A percentile compares a stretch with the other conserved stretches of the same genome.
Conservation (phyloP, 139 green algal genomes). For the Volvox africanus region DNA sequence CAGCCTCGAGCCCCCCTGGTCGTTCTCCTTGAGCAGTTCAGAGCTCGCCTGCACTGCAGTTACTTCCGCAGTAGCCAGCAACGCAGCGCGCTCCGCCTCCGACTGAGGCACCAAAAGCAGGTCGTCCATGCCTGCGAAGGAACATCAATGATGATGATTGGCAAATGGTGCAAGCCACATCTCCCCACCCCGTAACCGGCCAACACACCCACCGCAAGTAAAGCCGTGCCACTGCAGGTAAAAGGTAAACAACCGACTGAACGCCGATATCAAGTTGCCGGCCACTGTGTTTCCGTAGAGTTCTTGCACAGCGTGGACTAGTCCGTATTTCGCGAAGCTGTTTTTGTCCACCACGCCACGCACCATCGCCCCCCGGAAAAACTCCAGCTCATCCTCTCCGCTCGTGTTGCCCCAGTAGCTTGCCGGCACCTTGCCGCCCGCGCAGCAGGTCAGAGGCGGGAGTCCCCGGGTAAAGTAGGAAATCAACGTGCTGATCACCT, state of each 20-base stretch:
- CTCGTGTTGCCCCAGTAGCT: conserved; percentile 85
- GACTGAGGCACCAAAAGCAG: conserved; percentile 75
- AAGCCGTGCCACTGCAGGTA: conserved; percentile 93
- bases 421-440: conserved; percentile 78
- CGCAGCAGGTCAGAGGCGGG: conserved; percentile 83
- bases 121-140: conserved; percentile 84
- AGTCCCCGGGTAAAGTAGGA: conserved; percentile 79
- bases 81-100: conserved; percentile 26
- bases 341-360: conserved; percentile 95
- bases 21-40: conserved; percentile 17
- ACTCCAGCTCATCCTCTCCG: conserved; percentile 78
- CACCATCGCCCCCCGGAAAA: conserved; percentile 75
- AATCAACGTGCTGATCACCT: conserved; percentile 85
- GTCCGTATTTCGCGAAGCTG: conserved; percentile 92
- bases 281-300: conserved; percentile 90
- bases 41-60: conserved; percentile 7
- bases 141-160: neutral
- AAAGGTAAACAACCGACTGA: conserved; percentile 91
- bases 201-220: conserved; percentile 81
- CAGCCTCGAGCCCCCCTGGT: neutral
- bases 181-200: neutral
- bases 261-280: conserved; percentile 82
- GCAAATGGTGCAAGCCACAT: neutral
- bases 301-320: conserved; percentile 96
- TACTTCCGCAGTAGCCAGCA: conserved; percentile 34